Evolutionary conservation across 2,329 filamentous ascomycete genomes (phyloP).

Genomic region (Neonectria hederae): DNA sequence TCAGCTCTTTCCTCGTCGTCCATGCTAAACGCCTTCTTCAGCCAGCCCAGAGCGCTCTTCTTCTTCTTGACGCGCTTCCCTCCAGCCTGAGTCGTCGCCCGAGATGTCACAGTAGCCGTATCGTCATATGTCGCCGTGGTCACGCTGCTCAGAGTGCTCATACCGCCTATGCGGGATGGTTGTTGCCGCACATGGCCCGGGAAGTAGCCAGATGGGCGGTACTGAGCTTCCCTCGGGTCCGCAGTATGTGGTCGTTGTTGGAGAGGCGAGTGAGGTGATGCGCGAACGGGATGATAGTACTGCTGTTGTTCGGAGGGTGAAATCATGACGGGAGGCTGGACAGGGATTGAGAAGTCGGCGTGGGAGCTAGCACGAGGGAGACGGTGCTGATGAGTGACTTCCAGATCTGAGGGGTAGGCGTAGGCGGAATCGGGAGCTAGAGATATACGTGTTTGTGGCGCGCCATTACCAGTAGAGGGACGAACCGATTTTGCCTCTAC

Average conservation of each 20-base stretch:
- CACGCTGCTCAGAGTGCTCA: constrained; percentile 67
- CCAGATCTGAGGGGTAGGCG: constrained; percentile 59
- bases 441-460: constrained; percentile 43
- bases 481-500: constrained; percentile 31
- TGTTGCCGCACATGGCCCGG: constrained; percentile 57
- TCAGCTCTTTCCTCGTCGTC: constrained; percentile 70
- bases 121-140: constrained; percentile 58
- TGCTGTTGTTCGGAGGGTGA: constrained; percentile 56
- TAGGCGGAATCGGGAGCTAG: constrained; percentile 58
- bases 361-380: constrained; percentile 49
- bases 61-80: constrained; percentile 68
- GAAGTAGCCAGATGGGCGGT: constrained; percentile 46
- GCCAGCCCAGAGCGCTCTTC: constrained; percentile 73
- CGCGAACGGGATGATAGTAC: constrained; percentile 69
- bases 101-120: constrained; percentile 41
- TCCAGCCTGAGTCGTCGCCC: constrained; percentile 42
- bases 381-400: constrained; percentile 48
- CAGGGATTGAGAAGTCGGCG: constrained; percentile 39
- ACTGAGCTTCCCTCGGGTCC: constrained; percentile 44
- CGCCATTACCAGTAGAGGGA: constrained; percentile 48
- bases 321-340: constrained; percentile 38
- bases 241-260: constrained; percentile 68
- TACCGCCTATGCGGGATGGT: constrained; percentile 62
- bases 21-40: constrained; percentile 73
- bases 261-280: constrained; percentile 70